phyloP scores from a whole-genome alignment of 1,284 basidiomycete genomes.

The Xanthoconium separans region DNA sequence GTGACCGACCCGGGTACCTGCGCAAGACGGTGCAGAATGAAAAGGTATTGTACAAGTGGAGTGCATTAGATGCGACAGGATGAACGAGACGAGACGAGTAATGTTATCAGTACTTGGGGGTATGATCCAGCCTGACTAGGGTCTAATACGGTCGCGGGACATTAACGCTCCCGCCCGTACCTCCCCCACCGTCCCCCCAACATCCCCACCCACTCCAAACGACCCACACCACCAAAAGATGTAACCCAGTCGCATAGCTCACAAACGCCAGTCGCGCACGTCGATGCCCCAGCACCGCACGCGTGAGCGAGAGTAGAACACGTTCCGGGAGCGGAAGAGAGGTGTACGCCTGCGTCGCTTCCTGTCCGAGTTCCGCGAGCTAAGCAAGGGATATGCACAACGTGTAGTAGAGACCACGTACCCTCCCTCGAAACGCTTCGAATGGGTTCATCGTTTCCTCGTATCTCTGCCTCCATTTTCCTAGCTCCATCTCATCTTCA shows the following conservation, averaged over 20 bases:
- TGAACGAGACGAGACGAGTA: too few species aligned
- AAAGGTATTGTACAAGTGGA: too few species aligned
- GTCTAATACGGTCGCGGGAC: slow-evolving; percentile 24
- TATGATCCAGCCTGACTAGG: not conserved
- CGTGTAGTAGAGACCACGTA: slow-evolving; percentile 43
- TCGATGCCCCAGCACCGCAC: slow-evolving; percentile 85
- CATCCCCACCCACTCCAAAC: slow-evolving; percentile 65
- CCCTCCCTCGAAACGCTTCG: slow-evolving; percentile 92
- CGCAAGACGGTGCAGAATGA: too few species aligned
- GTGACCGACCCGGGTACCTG: too few species aligned
- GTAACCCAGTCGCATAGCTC: slow-evolving; percentile 76
- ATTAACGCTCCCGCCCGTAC: slow-evolving; percentile 3
- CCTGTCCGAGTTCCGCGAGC: slow-evolving; percentile 46
- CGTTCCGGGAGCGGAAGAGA: slow-evolving; percentile 92
- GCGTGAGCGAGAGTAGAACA: slow-evolving; percentile 82
- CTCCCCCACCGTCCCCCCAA: slow-evolving; percentile 16
- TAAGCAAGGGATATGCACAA: not conserved
- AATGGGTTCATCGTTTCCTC: slow-evolving; percentile 98
- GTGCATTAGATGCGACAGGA: too few species aligned
- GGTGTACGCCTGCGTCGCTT: slow-evolving; percentile 89
- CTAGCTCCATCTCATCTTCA: slow-evolving; percentile 81
- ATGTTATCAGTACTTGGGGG: too few species aligned
- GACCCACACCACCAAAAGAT: slow-evolving; percentile 78
- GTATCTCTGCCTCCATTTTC: slow-evolving; percentile 88
- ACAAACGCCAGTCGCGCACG: slow-evolving; percentile 82